Evolutionary conservation across 306 rosid species (phyloP), one percentile per base, ranked within the genome.

Genomic region (Argentina anserina): DNA sequence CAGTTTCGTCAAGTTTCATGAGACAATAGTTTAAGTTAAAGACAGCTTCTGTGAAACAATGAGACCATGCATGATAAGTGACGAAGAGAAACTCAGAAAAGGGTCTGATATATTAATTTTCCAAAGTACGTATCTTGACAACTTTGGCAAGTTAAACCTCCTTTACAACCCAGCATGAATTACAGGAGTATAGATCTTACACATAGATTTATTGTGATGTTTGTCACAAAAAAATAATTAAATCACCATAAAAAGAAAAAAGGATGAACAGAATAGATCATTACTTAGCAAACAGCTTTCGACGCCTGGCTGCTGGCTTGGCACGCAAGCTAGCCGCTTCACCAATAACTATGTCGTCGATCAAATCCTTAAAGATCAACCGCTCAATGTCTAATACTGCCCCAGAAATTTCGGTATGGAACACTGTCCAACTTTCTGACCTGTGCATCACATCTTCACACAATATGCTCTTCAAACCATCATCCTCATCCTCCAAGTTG

Each of bases 321-420:
- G 84, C 75, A 55, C 85, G 79, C 82, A 81, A 47, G 39, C 78
- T 72, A 60, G 88, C 83, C n/a, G 89, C 88, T 84, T 86, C 94
- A 9, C 96, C 96, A 23, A 80, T 73, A 76, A 90, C 84, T 52
- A 93, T 66, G 75, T 93, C 98, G 26, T 84, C 84, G 52, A 93
- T 86, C 58, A 93, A 77, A 76, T 93, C 93, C 89, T 93, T 93
- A 62, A 93, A 93, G 61, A 93, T 81, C 59, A 75, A 75, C 52
- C 96, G 79, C 82, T 93, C 98, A 62, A 88, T 80, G 43, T 90
- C 94, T 73, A 93, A 81, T 62, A 89, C 96, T 12, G 79, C 46
- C 34, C 85, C 90, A 9, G 97, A 85, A 37, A 84, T 40, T 21
- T 90, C 92, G 58, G 83, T 84, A 43, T 52, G 75, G 80, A 86